Evolutionary conservation across 169 alveolate genomes (phyloP).

Genomic region (Eimeria praecox): DNA sequence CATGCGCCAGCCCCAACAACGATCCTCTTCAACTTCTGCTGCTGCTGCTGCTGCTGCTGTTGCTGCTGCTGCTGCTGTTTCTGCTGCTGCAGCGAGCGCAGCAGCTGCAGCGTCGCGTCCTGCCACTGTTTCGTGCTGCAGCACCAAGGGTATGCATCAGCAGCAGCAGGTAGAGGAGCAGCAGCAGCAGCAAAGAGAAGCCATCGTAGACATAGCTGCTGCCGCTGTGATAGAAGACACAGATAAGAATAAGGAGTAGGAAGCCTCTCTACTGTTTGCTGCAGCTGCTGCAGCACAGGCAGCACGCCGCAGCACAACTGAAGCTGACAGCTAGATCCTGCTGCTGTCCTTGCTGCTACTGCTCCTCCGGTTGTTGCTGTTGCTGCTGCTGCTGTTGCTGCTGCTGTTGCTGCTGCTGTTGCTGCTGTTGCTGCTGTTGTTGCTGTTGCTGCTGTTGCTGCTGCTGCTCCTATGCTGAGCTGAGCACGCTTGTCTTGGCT

Average conservation of each 20-base stretch:
- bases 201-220: conserved; percentile 39
- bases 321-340: background rate
- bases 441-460: background rate
- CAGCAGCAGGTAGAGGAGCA: conserved; percentile 58
- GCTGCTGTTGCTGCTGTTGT: conserved; percentile 46
- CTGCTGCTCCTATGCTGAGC: background rate
- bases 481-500: too few relatives aligned
- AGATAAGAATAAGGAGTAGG: conserved; percentile 5
- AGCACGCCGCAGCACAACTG: conserved; percentile 52
- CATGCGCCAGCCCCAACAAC: background rate
- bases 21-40: background rate
- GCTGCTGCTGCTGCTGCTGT: conserved; percentile 61
- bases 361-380: conserved; percentile 1
- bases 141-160: conserved; percentile 41
- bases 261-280: conserved; percentile 27
- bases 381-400: conserved; percentile 42
- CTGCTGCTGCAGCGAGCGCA: conserved; percentile 30
- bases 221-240: conserved; percentile 30
- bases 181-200: conserved; percentile 59
- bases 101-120: conserved; percentile 44
- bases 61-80: conserved; percentile 38
- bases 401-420: conserved; percentile 26
- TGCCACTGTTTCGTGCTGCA: conserved; percentile 47
- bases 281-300: conserved; percentile 68
- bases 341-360: conserved; percentile 24